These are phyloP conservation scores for Pezicula rhizophila DNA, from an alignment of 2,329 filamentous ascomycete species.

Conservation along the genomic window DNA sequence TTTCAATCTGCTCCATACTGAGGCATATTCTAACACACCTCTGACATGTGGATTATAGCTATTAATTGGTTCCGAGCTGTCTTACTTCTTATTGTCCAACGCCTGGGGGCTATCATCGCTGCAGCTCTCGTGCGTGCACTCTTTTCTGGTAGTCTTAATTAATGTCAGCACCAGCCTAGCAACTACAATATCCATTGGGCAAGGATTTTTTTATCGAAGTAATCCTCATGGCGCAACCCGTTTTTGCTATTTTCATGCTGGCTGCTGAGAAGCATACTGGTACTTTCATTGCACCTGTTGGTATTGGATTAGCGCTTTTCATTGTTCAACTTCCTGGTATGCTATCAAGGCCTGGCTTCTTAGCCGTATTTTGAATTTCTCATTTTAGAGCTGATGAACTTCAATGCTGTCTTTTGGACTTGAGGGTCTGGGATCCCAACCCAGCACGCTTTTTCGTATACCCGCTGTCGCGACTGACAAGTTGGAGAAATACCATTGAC, in stretches of 20 bases:
- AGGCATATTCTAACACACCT: constrained; percentile 12
- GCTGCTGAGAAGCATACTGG: constrained; percentile 43
- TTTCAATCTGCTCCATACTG: not conserved
- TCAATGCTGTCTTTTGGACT: constrained; percentile 38
- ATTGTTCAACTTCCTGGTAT: constrained; percentile 36
- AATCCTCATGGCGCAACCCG: constrained; percentile 40
- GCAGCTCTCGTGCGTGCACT: constrained; percentile 36
- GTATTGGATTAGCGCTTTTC: constrained; percentile 41
- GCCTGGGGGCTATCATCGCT: constrained; percentile 29
- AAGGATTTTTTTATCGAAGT: constrained; percentile 45
- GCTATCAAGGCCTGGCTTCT: not conserved
- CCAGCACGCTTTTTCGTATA: constrained; percentile 39
- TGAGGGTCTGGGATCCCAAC: constrained; percentile 42
- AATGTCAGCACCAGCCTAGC: constrained; percentile 36
- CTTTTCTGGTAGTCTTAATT: constrained; percentile 39
- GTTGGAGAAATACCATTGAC: constrained; percentile 41
- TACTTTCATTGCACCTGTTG: constrained; percentile 42
- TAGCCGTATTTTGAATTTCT: too few species aligned
- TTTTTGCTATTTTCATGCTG: constrained; percentile 46
- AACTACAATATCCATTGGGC: constrained; percentile 33
- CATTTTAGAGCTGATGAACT: not conserved
- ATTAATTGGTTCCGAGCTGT: constrained; percentile 26
- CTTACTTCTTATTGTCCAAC: constrained; percentile 28
- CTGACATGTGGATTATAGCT: constrained; percentile 31
- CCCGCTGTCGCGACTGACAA: constrained; percentile 36